Evolutionary conservation across 2,329 filamentous ascomycete genomes (phyloP), one percentile per base, ranked within the genome.

Genomic region (Colletotrichum sidae): DNA sequence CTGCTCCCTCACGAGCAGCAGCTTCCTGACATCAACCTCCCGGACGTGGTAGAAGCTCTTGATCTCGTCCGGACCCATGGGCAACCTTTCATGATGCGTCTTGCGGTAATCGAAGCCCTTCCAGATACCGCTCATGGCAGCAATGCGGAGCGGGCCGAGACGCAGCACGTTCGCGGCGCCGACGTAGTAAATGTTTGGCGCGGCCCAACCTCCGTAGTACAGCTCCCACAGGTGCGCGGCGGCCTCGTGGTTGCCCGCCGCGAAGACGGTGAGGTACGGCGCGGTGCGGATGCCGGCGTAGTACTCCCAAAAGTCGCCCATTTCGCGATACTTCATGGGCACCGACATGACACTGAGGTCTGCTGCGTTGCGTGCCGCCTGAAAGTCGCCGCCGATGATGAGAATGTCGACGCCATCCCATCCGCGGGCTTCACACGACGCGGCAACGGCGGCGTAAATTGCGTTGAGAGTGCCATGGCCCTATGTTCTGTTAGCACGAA

Each of bases 201-300:
- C 95, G 6, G 93, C 96, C 96, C 96, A 99, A 55, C 96, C 96
- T 55, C 96, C 96, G 75, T 98, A 97, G 80, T 93, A 97, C 0
- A 99, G 86, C 79, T 99, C 96, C 83, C 90, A 96, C 6, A 97
- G 82, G 77, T 98, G 89, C 55, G 92, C 94, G 72, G 92, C 92
- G 1, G 96, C 95, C 80, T 99, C 96, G 73, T 99, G 96, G 75
- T 99, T 99, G 2, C 96, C 96, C 47, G 90, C 94, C 55, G 97
- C 90, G 79, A 98, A 98, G 49, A 98, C 82, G 13, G 96, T 99
- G 50, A 97, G 84, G 74, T 94, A 97, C 0, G 96, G 96, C 1
- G 96, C 96, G 47, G 77, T 86, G 60, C 88, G 87, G 15, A 81
- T 77, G 51, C 96, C 96, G 56, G 90, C 91, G 78, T 99, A 99